A percentile compares a stretch with the other conserved stretches of the same genome.
phyloP scores from a whole-genome alignment of 345 rosid species.

The Pelargonium nanum region DNA sequence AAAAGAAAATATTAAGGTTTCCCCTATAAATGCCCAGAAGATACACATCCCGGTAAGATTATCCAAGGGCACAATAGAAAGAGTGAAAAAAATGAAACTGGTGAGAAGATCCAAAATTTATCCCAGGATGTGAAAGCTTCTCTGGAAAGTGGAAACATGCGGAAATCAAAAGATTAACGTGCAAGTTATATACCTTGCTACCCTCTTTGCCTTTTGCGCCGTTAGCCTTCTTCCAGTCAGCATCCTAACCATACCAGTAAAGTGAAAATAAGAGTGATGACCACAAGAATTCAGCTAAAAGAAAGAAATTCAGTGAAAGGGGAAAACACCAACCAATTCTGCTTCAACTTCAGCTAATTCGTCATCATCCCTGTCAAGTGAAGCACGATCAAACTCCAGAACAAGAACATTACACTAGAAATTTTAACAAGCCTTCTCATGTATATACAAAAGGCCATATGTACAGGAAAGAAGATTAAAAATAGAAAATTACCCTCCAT shows the following conservation, averaged over 20 bases:
- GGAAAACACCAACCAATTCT: slow-evolving; percentile 13
- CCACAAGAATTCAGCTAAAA: neutral
- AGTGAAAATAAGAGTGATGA: slow-evolving; percentile 9
- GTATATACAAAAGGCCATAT: neutral
- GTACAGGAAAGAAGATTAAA: neutral
- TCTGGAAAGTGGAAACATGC: neutral
- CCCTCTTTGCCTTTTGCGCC: slow-evolving; percentile 31
- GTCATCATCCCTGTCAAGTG: slow-evolving; percentile 15
- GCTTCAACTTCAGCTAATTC: slow-evolving; percentile 19
- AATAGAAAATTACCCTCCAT: slow-evolving; percentile 12
- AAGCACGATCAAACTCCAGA: slow-evolving; percentile 8
- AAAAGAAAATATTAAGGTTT: neutral
- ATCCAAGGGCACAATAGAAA: neutral
- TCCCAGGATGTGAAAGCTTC: neutral
- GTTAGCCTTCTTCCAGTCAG: slow-evolving; percentile 47
- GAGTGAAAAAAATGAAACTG: neutral
- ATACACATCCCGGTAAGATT: too few relatives aligned
- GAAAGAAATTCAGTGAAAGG: neutral
- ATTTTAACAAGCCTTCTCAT: neutral
- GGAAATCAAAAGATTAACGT: neutral
- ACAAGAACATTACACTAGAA: neutral
- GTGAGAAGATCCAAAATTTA: neutral
- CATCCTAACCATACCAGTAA: slow-evolving; percentile 37
- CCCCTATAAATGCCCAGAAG: neutral
- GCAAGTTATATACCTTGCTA: slow-evolving; percentile 35